Evolutionary conservation across 2,329 filamentous ascomycete species (phyloP).

Genomic region (Fusarium setosum): DNA sequence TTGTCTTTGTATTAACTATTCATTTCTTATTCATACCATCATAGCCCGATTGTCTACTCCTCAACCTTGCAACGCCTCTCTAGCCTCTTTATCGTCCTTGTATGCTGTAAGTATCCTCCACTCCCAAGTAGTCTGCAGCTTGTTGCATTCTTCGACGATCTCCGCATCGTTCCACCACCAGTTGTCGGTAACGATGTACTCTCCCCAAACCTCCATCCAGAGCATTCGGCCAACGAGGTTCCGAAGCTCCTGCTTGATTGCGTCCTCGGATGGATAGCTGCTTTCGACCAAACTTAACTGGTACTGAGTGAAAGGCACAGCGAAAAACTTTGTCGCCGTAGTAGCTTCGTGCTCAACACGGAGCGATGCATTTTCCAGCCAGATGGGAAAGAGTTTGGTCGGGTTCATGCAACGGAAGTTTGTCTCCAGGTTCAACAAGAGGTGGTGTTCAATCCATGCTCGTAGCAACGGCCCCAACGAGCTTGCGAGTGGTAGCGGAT

Average conservation of each 20-base stretch:
- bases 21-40: too few species aligned
- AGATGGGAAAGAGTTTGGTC: slow-evolving; percentile 65
- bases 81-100: slow-evolving; percentile 51
- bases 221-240: slow-evolving; percentile 65
- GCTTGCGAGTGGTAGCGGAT: slow-evolving; percentile 66
- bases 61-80: background rate
- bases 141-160: slow-evolving; percentile 65
- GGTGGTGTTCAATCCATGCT: slow-evolving; percentile 70
- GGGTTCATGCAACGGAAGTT: slow-evolving; percentile 70
- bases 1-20: too few species aligned
- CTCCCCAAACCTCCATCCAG: slow-evolving; percentile 71
- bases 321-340: slow-evolving; percentile 59
- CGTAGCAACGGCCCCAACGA: slow-evolving; percentile 68
- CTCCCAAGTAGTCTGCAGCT: slow-evolving; percentile 66
- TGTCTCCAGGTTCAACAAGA: slow-evolving; percentile 68
- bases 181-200: slow-evolving; percentile 56
- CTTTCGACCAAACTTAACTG: slow-evolving; percentile 22
- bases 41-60: background rate
- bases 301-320: slow-evolving; percentile 46
- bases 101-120: slow-evolving; percentile 66
- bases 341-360: slow-evolving; percentile 57
- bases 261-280: slow-evolving; percentile 40
- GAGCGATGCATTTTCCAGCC: slow-evolving; percentile 67
- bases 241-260: slow-evolving; percentile 58
- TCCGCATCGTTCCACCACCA: slow-evolving; percentile 73